Evolutionary conservation across 2,329 filamentous ascomycete species (phyloP), one percentile per base, ranked within the genome.

Genomic region (Calonectria naviculata): DNA sequence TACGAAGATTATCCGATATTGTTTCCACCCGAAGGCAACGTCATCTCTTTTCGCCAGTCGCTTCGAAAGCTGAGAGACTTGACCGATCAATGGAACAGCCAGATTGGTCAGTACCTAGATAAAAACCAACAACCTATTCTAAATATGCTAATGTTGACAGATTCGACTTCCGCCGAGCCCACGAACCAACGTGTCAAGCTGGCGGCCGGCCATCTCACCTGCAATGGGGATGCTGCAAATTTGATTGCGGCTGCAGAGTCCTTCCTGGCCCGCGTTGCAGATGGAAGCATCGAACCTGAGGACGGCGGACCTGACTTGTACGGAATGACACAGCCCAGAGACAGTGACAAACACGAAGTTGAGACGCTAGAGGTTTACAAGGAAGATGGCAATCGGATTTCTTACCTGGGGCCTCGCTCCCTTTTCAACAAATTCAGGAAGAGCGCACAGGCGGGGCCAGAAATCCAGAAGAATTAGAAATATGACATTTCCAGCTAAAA

Each of bases 1-100:
- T 87, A 87, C 73, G 82, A 84, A 64, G 75, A 77, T 41, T 73
- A 72, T 0, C 74, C 76, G 4, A 75, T 78, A 5, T 29, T 77
- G 7, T 78, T 79, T 29, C 75, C 76, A 0, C 36, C 58, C 1
- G 74, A 72, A 2, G 75, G 76, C 4, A 19, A 28, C 34, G 38
- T 58, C 15, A 8, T 58, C 12, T 36, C 52, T 9, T 58, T 38
- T 38, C 31, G 31, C n/a, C n/a, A 38, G 24, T 38, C 31, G 7
- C 15, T 58, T 13, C 52, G 36, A 26, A 58, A 58, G 52, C 36
- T 58, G 21, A 17, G 12, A 38, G 31, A 13, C 21, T 28, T 58
- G 10, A 21, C 26, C 13, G 34, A 58, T 36, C 12, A 26, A n/a
- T 58, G 52, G 52, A 58, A 58, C 8, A 19, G 5, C 1, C 6